A percentile compares a stretch with the other conserved stretches of the same genome.
These are phyloP conservation scores for Suillus sp. DNA, from an alignment of 768 basidiomycete genomes.

Conservation along the genomic window DNA sequence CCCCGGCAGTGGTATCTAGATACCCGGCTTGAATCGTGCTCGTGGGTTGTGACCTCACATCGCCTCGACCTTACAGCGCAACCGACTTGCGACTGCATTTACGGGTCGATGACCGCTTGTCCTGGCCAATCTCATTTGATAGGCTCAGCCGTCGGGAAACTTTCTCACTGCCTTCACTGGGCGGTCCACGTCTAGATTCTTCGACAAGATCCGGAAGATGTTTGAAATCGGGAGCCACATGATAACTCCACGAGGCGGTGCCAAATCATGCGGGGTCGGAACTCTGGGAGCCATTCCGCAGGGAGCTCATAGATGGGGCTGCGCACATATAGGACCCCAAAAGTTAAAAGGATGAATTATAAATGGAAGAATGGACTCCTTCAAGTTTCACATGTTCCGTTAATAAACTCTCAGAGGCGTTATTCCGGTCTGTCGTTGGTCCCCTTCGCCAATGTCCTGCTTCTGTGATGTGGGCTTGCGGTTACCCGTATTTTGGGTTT, in stretches of 20 bases:
- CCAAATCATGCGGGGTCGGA: neutral
- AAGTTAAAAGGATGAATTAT: neutral
- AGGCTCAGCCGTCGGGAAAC: conserved; percentile 40
- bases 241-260: neutral
- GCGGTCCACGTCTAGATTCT: conserved; percentile 38
- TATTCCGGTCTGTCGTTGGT: conserved; percentile 31
- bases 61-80: conserved; percentile 23
- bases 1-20: neutral
- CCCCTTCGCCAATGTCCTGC: conserved; percentile 24
- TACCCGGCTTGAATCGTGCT: conserved; percentile 15
- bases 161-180: neutral
- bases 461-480: conserved; percentile 27
- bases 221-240: neutral
- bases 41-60: conserved; percentile 17
- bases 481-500: conserved; percentile 22
- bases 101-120: conserved; percentile 43
- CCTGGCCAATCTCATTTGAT: conserved; percentile 55
- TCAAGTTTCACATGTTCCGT: conserved; percentile 17
- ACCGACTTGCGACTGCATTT: conserved; percentile 48
- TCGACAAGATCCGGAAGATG: conserved; percentile 45
- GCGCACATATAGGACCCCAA: neutral
- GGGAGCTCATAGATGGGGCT: neutral
- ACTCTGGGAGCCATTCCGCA: neutral
- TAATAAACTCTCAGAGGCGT: conserved; percentile 22
- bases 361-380: neutral